Conservation (phyloP, 2,329 filamentous ascomycete genomes). For the Fusarium praegraminearum region DNA sequence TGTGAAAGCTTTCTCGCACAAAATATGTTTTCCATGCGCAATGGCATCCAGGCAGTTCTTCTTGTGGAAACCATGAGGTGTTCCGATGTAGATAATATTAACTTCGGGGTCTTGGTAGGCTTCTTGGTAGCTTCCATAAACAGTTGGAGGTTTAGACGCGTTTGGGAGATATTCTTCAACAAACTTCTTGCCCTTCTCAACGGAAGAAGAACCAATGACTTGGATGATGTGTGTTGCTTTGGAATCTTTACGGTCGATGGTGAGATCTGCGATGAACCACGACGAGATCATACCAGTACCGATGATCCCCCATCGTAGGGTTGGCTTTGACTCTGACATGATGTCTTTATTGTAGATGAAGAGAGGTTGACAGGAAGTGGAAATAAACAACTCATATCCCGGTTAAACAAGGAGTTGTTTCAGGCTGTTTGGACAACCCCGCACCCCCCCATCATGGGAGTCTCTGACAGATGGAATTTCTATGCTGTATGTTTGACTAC, state of each 20-base stretch:
- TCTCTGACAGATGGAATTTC: neutral
- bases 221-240: slow-evolving; percentile 57
- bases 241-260: slow-evolving; percentile 52
- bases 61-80: slow-evolving; percentile 59
- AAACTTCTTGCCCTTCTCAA: slow-evolving; percentile 50
- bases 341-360: neutral
- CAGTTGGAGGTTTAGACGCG: slow-evolving; percentile 39
- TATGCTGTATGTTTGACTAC: neutral
- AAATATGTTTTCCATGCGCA: slow-evolving; percentile 56
- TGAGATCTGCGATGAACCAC: slow-evolving; percentile 59
- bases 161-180: slow-evolving; percentile 12
- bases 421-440: neutral
- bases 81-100: slow-evolving; percentile 61
- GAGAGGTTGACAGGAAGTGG: neutral
- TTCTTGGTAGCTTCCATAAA: slow-evolving; percentile 56
- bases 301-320: slow-evolving; percentile 54
- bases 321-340: slow-evolving; percentile 40
- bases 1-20: slow-evolving; percentile 61
- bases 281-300: slow-evolving; percentile 59
- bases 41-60: slow-evolving; percentile 59
- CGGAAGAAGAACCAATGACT: slow-evolving; percentile 57
- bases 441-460: neutral
- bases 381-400: neutral
- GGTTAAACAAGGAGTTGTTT: slow-evolving; percentile 5
- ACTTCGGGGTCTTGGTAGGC: slow-evolving; percentile 57